These are phyloP conservation scores for Solanum chiquidenum DNA, from an alignment of 257 asterid species.

Conservation along the genomic window DNA sequence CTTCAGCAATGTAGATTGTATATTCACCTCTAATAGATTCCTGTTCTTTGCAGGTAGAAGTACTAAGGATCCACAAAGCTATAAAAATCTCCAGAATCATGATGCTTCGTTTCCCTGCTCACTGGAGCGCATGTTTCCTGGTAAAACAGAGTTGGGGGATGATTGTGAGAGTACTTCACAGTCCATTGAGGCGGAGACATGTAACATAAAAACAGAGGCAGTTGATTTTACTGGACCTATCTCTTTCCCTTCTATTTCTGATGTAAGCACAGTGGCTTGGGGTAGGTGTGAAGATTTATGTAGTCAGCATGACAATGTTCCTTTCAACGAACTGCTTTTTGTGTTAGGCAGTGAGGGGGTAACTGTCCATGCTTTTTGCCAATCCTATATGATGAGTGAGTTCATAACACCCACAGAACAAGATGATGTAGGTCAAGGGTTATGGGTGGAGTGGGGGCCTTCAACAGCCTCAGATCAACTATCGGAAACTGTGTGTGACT, in stretches of 20 bases:
- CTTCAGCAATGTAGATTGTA: neutral
- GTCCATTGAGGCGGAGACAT: conserved; percentile 20
- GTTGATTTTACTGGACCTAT: conserved; percentile 20
- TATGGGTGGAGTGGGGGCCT: conserved; percentile 90
- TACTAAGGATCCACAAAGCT: conserved; percentile 25
- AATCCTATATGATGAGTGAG: conserved; percentile 21
- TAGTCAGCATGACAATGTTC: conserved; percentile 44
- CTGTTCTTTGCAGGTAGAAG: conserved; percentile 10
- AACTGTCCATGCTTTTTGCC: conserved; percentile 70
- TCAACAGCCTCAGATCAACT: conserved; percentile 18
- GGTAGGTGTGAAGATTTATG: conserved; percentile 44
- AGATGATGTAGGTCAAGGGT: conserved; percentile 47
- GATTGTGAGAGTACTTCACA: conserved; percentile 25
- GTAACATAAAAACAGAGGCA: conserved; percentile 13
- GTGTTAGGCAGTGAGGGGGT: conserved; percentile 70
- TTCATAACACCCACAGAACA: conserved; percentile 18
- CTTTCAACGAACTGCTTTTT: conserved; percentile 69
- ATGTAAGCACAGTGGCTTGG: conserved; percentile 81
- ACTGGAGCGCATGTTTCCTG: conserved; percentile 18
- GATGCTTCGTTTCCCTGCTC: neutral
- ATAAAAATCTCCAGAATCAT: neutral
- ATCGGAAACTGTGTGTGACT: conserved; percentile 15
- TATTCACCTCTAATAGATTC: neutral
- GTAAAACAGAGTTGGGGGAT: conserved; percentile 22
- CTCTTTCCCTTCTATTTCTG: conserved; percentile 43